Conservation (phyloP, 495 filamentous ascomycete species). For the Diplogelasinospora grovesii region DNA sequence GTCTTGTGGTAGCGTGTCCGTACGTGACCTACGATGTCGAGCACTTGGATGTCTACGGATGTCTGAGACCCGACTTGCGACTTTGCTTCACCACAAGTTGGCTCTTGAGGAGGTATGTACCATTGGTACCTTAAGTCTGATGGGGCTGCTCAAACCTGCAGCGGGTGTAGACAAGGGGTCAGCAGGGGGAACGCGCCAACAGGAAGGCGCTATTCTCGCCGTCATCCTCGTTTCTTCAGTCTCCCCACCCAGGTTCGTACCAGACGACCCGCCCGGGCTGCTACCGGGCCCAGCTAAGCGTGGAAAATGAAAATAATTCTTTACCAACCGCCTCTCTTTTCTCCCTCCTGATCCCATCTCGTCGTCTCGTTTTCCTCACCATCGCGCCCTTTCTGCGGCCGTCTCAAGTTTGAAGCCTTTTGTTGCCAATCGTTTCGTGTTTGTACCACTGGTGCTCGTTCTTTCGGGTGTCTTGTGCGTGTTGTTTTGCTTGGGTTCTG, state of each 20-base stretch:
- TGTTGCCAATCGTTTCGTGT: slow-evolving; percentile 2
- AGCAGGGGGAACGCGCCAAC: slow-evolving; percentile 13
- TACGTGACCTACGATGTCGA: too few relatives aligned
- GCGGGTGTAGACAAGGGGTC: too few relatives aligned
- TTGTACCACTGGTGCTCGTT: not conserved
- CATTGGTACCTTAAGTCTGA: too few relatives aligned
- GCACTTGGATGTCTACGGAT: not conserved
- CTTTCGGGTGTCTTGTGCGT: not conserved
- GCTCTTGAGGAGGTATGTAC: too few relatives aligned
- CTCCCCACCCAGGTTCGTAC: slow-evolving; percentile 19
- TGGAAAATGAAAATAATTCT: slow-evolving; percentile 30
- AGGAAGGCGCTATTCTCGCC: slow-evolving; percentile 17
- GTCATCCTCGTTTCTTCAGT: slow-evolving; percentile 13
- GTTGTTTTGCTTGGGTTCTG: not conserved
- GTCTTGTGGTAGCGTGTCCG: too few relatives aligned
- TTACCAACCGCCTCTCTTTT: slow-evolving; percentile 16
- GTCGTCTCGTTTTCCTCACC: slow-evolving; percentile 3
- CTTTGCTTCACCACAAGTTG: too few relatives aligned
- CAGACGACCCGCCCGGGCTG: slow-evolving; percentile 10
- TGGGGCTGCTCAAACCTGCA: too few relatives aligned
- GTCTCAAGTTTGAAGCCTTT: slow-evolving; percentile 1
- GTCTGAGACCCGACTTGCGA: slow-evolving; percentile 1
- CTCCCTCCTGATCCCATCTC: slow-evolving; percentile 6
- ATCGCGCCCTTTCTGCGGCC: slow-evolving; percentile 3
- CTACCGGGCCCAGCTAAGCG: slow-evolving; percentile 11